These are phyloP conservation scores for Daldinia childiae DNA, from an alignment of 495 filamentous ascomycete genomes.

Conservation along the genomic window DNA sequence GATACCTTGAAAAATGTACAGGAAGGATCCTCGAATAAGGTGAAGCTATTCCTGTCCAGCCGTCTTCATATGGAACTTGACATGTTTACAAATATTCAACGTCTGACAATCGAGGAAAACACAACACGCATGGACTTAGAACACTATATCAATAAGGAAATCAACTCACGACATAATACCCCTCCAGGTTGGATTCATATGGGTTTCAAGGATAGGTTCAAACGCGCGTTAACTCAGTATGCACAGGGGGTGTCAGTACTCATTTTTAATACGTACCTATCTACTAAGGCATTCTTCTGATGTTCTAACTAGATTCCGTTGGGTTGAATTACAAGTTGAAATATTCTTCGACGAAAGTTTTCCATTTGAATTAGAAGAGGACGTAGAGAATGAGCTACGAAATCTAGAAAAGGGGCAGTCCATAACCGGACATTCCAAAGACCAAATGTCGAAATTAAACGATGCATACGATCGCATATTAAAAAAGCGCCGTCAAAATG, in stretches of 20 bases:
- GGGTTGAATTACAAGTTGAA: neutral
- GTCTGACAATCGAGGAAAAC: neutral
- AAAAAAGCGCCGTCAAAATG: neutral
- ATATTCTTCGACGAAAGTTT: neutral
- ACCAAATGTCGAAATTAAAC: neutral
- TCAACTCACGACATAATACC: neutral
- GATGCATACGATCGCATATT: conserved; percentile 9
- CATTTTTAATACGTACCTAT: neutral
- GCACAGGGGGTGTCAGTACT: neutral
- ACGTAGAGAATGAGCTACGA: neutral
- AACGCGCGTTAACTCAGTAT: neutral
- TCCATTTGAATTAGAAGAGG: neutral
- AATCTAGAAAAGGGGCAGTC: neutral
- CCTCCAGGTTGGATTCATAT: neutral
- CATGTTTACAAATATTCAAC: neutral
- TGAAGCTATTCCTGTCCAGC: neutral
- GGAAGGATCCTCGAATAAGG: neutral
- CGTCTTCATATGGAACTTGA: neutral
- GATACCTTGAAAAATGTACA: neutral
- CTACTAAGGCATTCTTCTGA: neutral
- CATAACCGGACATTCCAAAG: neutral
- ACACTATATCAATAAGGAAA: neutral
- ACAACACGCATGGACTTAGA: neutral
- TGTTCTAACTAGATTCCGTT: neutral
- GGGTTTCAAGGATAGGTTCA: neutral